Base-by-base conservation (phyloP, 331 rosid species). In the Acacia pycnantha region DNA sequence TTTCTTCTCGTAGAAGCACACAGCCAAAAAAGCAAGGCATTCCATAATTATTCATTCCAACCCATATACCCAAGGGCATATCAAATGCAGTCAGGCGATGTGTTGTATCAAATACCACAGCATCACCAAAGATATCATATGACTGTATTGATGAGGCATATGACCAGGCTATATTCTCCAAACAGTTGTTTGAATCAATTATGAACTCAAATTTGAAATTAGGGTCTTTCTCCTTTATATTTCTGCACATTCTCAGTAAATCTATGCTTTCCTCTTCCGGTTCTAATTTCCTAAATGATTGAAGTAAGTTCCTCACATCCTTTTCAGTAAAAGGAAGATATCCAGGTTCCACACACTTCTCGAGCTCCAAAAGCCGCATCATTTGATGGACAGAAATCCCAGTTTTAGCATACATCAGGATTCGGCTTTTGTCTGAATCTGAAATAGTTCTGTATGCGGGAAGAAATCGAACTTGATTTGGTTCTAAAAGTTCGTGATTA, bases 1-100 rank as follows among this genome's bases (percentile, higher is more conserved):
- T 91, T 90, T 95, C 98, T 76, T 95, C 98, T 69, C 92, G 91
- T 33, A 95, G 84, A 79, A 95, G 97, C 79, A 81, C 94, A 41
- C 98, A 95, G 75, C 98, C 96, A 81, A 95, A 95, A 88, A 95
- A 90, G 91, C 98, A 95, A 78, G 98, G 98, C 98, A 93, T 95
- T 70, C 98, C 98, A 85, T 93, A 93, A 84, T 95, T 95, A 82
- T 95, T 95, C 79, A 95, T 85, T 79, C 98, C 98, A 82, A 95
- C 97, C 98, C 96, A 95, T 79, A 95, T 88, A 81, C 98, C 98
- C 8, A 95, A 89, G 0, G 97, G 98, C 98, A 95, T 93, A 86
- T 95, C 98, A 76, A 93, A 91, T 54, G 97, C 97, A 77, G 96
- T 89, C 74, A 91, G 83, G 51, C 96, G 98, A 79, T 95, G 98